Conservation (phyloP, 306 rosid genomes). For the Casuarina equisetifolia region DNA sequence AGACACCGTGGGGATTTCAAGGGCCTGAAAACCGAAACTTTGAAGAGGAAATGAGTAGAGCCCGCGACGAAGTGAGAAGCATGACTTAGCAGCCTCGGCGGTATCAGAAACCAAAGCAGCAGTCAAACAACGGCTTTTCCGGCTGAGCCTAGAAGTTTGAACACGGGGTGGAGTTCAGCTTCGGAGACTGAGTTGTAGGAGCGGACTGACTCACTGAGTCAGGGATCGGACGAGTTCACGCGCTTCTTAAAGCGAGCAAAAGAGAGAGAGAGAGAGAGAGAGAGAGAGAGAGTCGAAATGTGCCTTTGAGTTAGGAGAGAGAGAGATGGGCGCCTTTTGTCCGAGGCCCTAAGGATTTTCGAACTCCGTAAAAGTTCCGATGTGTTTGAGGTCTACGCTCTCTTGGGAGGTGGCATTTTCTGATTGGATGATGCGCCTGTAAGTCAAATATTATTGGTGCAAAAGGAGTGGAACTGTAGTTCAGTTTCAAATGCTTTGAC, state of each 20-base stretch:
- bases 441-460: too few relatives aligned
- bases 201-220: neutral
- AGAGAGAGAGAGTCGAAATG: neutral
- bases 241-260: neutral
- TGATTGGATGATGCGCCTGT: too few relatives aligned
- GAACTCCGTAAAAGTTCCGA: neutral
- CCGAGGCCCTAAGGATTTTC: neutral
- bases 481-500: too few relatives aligned
- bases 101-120: neutral
- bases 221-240: slow-evolving; percentile 6
- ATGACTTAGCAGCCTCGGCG: neutral
- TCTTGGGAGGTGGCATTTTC: neutral
- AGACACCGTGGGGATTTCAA: neutral
- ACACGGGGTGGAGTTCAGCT: neutral
- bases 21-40: neutral
- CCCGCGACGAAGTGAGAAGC: neutral
- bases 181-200: neutral
- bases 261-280: neutral
- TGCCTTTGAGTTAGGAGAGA: neutral
- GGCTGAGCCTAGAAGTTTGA: neutral
- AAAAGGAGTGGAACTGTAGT: too few relatives aligned
- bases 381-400: neutral
- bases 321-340: neutral
- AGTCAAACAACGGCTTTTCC: neutral
- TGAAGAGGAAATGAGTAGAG: neutral